These are phyloP conservation scores for Leccinum subtestaceum DNA, from an alignment of 768 basidiomycete genomes.

Conservation along the genomic window DNA sequence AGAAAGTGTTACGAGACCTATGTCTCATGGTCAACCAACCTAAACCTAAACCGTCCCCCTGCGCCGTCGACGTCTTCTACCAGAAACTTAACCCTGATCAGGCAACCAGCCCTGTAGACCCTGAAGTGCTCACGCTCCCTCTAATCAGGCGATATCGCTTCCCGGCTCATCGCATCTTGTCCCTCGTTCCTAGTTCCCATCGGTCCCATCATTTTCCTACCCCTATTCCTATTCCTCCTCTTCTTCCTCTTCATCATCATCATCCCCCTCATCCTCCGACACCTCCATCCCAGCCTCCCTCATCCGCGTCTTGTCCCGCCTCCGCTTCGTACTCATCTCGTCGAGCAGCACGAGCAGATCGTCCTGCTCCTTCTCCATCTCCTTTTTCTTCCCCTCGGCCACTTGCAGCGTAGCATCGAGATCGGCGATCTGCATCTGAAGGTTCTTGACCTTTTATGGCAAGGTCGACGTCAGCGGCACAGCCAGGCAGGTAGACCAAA, in stretches of 20 bases:
- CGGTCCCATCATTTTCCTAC: background rate
- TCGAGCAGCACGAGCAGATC: conserved; percentile 92
- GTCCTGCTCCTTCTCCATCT: conserved; percentile 94
- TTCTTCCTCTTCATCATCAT: conserved; percentile 51
- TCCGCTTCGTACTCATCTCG: conserved; percentile 84
- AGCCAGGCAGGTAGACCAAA: background rate
- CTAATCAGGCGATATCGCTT: background rate
- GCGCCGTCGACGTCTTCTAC: background rate
- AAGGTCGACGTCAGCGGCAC: background rate
- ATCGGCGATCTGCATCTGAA: conserved; percentile 45
- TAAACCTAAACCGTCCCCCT: background rate
- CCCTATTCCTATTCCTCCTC: conserved; percentile 27
- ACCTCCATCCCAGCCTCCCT: conserved; percentile 77
- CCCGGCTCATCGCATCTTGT: background rate
- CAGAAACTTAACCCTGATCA: background rate
- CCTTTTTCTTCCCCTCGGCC: conserved; percentile 65
- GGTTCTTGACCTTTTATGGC: conserved; percentile 37
- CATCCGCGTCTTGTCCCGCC: conserved; percentile 78
- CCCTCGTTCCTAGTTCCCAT: background rate
- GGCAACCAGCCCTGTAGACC: background rate
- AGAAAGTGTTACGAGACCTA: background rate
- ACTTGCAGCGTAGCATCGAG: conserved; percentile 48
- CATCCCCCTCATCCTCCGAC: conserved; percentile 88
- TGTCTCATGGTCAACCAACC: background rate
- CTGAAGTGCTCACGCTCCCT: background rate